phyloP scores from a whole-genome alignment of 2,329 filamentous ascomycete species.

The Xylaria sp. region DNA sequence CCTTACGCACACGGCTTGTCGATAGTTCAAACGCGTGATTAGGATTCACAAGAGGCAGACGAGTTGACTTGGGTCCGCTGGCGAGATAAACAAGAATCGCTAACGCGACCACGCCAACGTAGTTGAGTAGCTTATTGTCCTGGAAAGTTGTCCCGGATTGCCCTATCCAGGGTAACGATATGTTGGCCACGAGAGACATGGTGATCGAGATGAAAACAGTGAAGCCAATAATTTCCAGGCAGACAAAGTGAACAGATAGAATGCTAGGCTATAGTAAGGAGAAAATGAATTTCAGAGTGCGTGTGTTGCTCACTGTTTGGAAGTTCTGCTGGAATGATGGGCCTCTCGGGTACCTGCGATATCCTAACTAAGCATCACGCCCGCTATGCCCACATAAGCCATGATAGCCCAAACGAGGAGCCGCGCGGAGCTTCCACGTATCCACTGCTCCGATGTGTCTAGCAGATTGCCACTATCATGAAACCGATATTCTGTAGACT shows the following conservation, averaged over 20 bases:
- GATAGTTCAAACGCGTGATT: background rate
- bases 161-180: background rate
- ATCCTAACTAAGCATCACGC: background rate
- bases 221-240: background rate
- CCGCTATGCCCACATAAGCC: background rate
- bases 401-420: background rate
- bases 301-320: background rate
- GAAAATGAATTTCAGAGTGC: background rate
- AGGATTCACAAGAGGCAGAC: background rate
- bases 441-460: background rate
- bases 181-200: background rate
- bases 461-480: background rate
- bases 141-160: background rate
- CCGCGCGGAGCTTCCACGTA: background rate
- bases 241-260: background rate
- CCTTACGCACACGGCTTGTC: slow-evolving; percentile 1
- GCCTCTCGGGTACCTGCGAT: background rate
- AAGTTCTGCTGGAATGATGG: background rate
- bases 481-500: background rate
- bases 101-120: background rate
- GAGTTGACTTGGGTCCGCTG: background rate
- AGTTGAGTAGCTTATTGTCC: background rate
- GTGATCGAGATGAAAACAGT: background rate
- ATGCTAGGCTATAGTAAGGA: background rate
- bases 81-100: background rate